Conservation (phyloP, 192 early-diverging fungal genomes). For the Podila epigama region DNA sequence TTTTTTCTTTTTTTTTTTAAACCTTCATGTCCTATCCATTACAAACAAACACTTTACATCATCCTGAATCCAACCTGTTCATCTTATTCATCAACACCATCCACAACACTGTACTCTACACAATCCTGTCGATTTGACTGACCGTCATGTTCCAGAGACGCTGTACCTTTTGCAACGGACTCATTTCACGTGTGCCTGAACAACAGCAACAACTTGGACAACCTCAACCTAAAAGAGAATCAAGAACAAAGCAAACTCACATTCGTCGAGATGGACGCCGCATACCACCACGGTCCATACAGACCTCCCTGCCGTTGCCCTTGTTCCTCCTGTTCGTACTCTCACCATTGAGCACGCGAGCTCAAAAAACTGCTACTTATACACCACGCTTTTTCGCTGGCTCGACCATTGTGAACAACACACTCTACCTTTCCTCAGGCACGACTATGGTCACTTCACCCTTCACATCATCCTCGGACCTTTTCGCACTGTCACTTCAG, state of each 20-base stretch:
- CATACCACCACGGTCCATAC: too few relatives aligned
- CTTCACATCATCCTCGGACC: constrained; percentile 4
- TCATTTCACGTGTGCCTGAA: background rate
- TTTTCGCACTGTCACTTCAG: constrained; percentile 12
- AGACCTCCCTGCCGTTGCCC: background rate
- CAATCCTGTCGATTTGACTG: too few relatives aligned
- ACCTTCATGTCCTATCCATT: too few relatives aligned
- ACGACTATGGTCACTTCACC: background rate
- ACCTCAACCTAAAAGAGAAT: background rate
- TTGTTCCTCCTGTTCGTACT: background rate
- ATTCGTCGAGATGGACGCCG: too few relatives aligned
- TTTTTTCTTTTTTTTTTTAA: too few relatives aligned
- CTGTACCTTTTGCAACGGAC: background rate
- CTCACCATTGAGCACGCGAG: background rate
- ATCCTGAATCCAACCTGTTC: background rate
- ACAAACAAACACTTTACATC: too few relatives aligned
- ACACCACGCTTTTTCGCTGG: constrained; percentile 19
- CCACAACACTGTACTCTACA: too few relatives aligned
- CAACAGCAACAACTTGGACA: background rate
- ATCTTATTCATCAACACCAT: too few relatives aligned
- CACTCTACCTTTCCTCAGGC: constrained; percentile 23
- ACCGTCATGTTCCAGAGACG: background rate
- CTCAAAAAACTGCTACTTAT: background rate
- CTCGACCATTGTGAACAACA: constrained; percentile 20
- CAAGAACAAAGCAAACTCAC: too few relatives aligned